Percentiles rank a stretch among this genome's conserved stretches.
Evolutionary conservation across 2,329 filamentous ascomycete genomes (phyloP).

Genomic region (Zymoseptoria pseudotritici): DNA sequence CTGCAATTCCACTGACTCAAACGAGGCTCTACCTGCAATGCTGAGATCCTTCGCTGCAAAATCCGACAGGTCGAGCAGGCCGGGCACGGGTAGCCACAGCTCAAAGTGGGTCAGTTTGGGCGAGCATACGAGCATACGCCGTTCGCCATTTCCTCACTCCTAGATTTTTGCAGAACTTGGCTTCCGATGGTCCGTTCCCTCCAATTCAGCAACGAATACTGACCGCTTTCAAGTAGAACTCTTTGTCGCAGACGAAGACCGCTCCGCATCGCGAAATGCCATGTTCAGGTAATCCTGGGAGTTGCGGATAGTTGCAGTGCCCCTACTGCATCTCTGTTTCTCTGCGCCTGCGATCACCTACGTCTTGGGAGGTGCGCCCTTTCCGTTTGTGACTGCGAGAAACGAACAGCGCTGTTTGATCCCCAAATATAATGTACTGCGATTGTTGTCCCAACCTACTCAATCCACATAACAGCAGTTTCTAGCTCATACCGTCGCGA

Average conservation of each 20-base stretch:
- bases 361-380: neutral
- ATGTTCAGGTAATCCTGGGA: neutral
- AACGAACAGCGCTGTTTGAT: neutral
- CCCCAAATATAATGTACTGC: neutral
- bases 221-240: neutral
- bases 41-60: neutral
- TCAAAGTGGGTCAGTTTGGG: neutral
- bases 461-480: neutral
- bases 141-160: neutral
- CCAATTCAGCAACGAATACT: neutral
- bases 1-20: neutral
- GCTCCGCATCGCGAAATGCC: neutral
- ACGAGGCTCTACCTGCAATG: neutral
- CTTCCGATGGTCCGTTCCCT: neutral
- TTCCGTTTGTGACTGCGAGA: neutral
- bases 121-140: neutral
- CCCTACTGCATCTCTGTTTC: neutral
- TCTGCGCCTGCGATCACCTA: neutral
- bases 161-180: neutral
- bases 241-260: neutral
- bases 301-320: neutral
- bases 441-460: neutral
- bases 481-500: neutral
- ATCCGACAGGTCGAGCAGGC: neutral
- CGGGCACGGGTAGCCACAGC: neutral